Evolutionary conservation across 345 rosid species (phyloP).

Genomic region (Dimocarpus longan): DNA sequence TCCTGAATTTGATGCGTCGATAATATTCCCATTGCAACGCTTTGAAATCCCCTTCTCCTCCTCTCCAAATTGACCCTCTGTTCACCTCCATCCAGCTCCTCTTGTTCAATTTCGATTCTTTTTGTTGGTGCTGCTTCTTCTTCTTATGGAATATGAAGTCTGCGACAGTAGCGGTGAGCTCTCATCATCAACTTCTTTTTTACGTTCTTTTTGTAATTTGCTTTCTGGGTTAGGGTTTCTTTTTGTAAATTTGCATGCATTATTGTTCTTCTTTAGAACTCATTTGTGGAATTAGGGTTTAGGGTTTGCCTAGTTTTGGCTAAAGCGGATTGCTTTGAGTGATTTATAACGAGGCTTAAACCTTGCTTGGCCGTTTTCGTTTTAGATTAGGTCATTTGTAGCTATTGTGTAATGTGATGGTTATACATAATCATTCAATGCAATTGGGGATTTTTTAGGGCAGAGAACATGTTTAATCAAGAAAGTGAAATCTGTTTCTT

Average conservation of each 20-base stretch:
- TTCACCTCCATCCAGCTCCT: neutral
- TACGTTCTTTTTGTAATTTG: neutral
- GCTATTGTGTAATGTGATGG: neutral
- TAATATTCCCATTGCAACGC: neutral
- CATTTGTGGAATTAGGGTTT: constrained; percentile 28
- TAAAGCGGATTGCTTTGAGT: neutral
- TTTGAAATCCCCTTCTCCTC: neutral
- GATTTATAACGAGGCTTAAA: neutral
- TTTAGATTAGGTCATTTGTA: neutral
- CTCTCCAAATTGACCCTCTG: neutral
- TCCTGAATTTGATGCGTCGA: neutral
- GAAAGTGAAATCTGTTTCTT: neutral
- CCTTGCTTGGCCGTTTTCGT: neutral
- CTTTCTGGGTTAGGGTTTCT: constrained; percentile 14
- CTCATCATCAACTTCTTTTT: neutral
- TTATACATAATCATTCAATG: neutral
- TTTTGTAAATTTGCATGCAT: neutral
- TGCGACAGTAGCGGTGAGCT: constrained; percentile 52
- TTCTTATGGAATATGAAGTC: constrained; percentile 54
- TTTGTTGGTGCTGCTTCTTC: constrained; percentile 19
- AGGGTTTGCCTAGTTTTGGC: constrained; percentile 24
- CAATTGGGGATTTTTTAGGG: neutral
- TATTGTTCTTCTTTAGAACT: neutral
- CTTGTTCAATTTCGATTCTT: neutral
- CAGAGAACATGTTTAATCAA: neutral